Evolutionary conservation across 164 flowering plant genomes (phyloP).

Genomic region (Annona squamosa): DNA sequence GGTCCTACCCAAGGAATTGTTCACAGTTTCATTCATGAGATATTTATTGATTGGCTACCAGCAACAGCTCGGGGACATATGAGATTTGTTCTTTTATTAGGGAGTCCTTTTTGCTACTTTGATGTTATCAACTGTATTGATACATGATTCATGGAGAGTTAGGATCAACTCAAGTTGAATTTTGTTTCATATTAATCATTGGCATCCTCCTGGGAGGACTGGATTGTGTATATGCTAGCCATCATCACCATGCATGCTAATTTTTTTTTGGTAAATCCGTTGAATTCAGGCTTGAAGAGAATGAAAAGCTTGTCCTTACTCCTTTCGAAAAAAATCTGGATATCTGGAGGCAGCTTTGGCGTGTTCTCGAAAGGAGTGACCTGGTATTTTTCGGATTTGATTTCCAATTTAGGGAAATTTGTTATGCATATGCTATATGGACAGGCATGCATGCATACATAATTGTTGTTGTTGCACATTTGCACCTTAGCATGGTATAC

Average conservation of each 20-base stretch:
- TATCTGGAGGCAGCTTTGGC: slow-evolving; percentile 99
- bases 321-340: slow-evolving; percentile 97
- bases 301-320: slow-evolving; percentile 90
- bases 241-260: not conserved
- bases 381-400: slow-evolving; percentile 37
- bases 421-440: not conserved
- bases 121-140: not conserved
- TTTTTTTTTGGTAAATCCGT: not conserved
- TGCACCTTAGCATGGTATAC: not conserved
- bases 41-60: too few relatives aligned
- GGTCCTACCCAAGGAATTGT: slow-evolving; percentile 3
- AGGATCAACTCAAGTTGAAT: not conserved
- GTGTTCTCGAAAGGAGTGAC: slow-evolving; percentile 94
- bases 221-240: not conserved
- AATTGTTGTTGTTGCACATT: not conserved
- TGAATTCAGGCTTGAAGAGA: slow-evolving; percentile 75
- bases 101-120: not conserved
- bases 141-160: not conserved
- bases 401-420: not conserved
- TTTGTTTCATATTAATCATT: not conserved
- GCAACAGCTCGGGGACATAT: too few relatives aligned
- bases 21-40: not conserved
- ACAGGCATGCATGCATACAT: not conserved
- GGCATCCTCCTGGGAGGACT: not conserved
- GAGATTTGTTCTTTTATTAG: not conserved